Evolutionary conservation across 148 eudicot genomes (phyloP).

Genomic region (Diospyros lotus): DNA sequence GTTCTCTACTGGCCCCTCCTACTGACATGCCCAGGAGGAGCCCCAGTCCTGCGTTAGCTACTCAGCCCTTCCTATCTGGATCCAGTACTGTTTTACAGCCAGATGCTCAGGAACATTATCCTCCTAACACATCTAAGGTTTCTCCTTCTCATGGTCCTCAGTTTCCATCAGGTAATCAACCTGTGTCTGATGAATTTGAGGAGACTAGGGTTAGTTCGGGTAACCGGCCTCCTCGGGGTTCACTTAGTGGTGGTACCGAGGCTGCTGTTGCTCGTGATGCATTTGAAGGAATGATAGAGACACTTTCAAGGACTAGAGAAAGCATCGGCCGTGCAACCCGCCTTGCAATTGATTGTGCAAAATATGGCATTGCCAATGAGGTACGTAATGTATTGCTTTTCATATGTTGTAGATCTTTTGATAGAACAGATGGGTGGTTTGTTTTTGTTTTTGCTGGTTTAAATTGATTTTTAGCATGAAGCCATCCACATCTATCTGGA

Average conservation of each 20-base stretch:
- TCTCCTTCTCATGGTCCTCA: slow-evolving; percentile 43
- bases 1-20: slow-evolving; percentile 22
- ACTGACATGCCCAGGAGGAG: slow-evolving; percentile 32
- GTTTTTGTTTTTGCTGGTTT: no score
- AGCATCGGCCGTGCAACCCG: slow-evolving; percentile 99
- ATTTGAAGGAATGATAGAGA: slow-evolving; percentile 99
- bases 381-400: slow-evolving; percentile 33
- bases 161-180: slow-evolving; percentile 29
- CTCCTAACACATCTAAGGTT: slow-evolving; percentile 30
- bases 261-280: slow-evolving; percentile 99
- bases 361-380: slow-evolving; percentile 92
- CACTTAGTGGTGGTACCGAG: slow-evolving; percentile 88
- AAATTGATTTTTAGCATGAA: background rate
- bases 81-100: slow-evolving; percentile 32
- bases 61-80: slow-evolving; percentile 34
- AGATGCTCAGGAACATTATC: slow-evolving; percentile 30
- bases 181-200: slow-evolving; percentile 51
- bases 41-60: slow-evolving; percentile 42
- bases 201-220: slow-evolving; percentile 58
- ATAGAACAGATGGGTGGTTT: background rate
- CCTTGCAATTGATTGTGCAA: slow-evolving; percentile 97
- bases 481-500: background rate
- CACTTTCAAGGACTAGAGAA: slow-evolving; percentile 93
- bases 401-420: background rate
- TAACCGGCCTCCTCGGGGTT: slow-evolving; percentile 44